Evolutionary conservation across 352 stramenopile genomes (phyloP), one percentile per base, ranked within the genome.

Genomic region (Globisporangium middletonii): DNA sequence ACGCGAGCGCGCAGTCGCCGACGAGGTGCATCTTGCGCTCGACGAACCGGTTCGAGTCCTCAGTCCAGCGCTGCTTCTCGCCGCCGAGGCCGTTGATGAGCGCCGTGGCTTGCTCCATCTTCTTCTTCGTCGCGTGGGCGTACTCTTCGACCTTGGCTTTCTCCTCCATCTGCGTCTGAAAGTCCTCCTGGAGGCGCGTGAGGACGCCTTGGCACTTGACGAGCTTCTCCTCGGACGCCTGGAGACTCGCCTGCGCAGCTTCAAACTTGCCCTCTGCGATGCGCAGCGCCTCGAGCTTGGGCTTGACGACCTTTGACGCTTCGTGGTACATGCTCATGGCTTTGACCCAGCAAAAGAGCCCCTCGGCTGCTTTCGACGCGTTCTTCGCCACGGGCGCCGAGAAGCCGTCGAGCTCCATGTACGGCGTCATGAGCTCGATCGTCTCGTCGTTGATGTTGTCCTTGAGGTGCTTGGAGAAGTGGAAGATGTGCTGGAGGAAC

Each of bases 391-490:
- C 85, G 1, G 77, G 68, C 2, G 82, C 71, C 30, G 73, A 85
- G 61, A 97, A 97, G 0, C 79, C 85, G 0, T 92, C 71, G 8
- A 97, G 74, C 16, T 95, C 82, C 59, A 97, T 79, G 62, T 97
- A 97, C 27, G 90, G 88, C 33, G 73, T 64, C 77, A 97, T 88
- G n/a, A 97, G 66, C 69, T 97, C 91, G 33, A 97, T 82, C 3
- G 88, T 97, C 57, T 97, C 91, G 53, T 97, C 88, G 62, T 96
- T 97, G 67, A 97, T 97, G 30, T 88, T 81, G 63, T 97, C 91
- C 58, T 97, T 97, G 35, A 96, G 74, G 55, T 93, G 62, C 53
- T 95, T 91, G 41, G 78, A 94, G 59, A 97, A 97, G 58, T 90
- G 75, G 45, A 96, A 95, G 55, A 97, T 92, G 50, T 88, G 88